Evolutionary conservation across 139 green algal species (phyloP).

Genomic region (Zygnema circumcarinatum): DNA sequence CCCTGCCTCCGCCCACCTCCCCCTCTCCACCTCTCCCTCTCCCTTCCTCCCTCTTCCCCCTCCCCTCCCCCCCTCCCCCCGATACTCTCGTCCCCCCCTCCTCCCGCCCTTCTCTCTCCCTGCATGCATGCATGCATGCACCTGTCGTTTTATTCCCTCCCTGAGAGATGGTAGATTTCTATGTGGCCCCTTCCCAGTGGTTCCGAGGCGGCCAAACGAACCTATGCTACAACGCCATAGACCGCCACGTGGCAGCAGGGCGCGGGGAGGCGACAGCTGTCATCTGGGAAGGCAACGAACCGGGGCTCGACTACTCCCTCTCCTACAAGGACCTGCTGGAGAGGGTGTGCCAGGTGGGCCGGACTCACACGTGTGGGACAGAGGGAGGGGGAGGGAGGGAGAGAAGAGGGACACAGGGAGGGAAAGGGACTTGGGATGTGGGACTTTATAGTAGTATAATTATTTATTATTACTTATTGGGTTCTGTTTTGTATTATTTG

Average conservation of each 20-base stretch:
- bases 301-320: slow-evolving; percentile 65
- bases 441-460: too few species aligned
- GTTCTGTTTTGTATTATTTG: too few species aligned
- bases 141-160: not conserved
- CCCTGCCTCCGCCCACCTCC: not conserved
- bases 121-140: not conserved
- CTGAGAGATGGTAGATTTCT: not conserved
- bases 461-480: too few species aligned
- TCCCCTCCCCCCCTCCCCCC: not conserved
- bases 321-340: slow-evolving; percentile 74
- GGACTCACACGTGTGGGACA: not conserved
- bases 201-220: slow-evolving; percentile 83
- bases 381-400: not conserved
- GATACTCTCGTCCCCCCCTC: not conserved
- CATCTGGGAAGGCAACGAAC: slow-evolving; percentile 89
- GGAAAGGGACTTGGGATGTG: too few species aligned
- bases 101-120: not conserved
- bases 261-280: slow-evolving; percentile 66
- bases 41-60: not conserved
- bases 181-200: slow-evolving; percentile 67
- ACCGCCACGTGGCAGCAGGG: slow-evolving; percentile 71
- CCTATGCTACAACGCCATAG: slow-evolving; percentile 86
- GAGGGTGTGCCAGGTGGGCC: slow-evolving; percentile 54
- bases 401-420: not conserved
- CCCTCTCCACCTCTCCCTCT: not conserved